A percentile compares a stretch with the other conserved stretches of the same genome.
phyloP scores from a whole-genome alignment of 2,329 filamentous ascomycete species.

The Microdochium bolleyi region DNA sequence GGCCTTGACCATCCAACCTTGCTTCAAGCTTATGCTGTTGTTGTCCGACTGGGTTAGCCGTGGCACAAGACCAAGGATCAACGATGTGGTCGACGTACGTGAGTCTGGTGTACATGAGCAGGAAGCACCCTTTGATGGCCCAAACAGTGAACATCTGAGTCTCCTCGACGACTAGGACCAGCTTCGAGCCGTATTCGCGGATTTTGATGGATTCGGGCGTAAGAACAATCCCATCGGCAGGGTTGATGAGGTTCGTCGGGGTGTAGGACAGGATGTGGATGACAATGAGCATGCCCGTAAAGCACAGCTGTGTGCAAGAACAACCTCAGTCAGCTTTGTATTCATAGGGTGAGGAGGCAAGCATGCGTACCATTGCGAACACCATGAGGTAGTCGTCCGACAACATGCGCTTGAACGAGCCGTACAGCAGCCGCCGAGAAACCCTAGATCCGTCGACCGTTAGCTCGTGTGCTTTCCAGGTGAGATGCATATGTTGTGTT shows the following conservation, averaged over 20 bases:
- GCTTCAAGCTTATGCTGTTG: slow-evolving; percentile 34
- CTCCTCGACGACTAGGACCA: slow-evolving; percentile 54
- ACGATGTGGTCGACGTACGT: slow-evolving; percentile 26
- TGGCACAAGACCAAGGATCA: background rate
- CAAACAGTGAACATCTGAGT: slow-evolving; percentile 53
- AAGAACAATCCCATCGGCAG: slow-evolving; percentile 31
- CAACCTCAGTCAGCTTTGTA: background rate
- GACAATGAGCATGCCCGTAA: slow-evolving; percentile 44
- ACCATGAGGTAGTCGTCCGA: slow-evolving; percentile 49
- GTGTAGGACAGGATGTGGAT: slow-evolving; percentile 48
- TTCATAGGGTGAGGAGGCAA: background rate
- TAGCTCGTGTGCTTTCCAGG: background rate
- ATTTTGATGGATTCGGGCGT: slow-evolving; percentile 33
- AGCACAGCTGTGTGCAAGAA: slow-evolving; percentile 25
- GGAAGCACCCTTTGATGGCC: slow-evolving; percentile 46
- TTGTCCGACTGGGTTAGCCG: no score
- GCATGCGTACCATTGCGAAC: slow-evolving; percentile 36
- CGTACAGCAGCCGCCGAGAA: slow-evolving; percentile 29
- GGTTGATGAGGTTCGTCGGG: slow-evolving; percentile 52
- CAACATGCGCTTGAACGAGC: slow-evolving; percentile 41
- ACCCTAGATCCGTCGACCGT: slow-evolving; percentile 12
- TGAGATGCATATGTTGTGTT: no score
- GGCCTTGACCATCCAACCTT: slow-evolving; percentile 38
- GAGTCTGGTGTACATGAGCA: slow-evolving; percentile 49
- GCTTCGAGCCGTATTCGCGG: slow-evolving; percentile 47